Evolutionary conservation across 2,329 filamentous ascomycete species (phyloP), one percentile per base, ranked within the genome.

Genomic region (Fusarium oxysporum): DNA sequence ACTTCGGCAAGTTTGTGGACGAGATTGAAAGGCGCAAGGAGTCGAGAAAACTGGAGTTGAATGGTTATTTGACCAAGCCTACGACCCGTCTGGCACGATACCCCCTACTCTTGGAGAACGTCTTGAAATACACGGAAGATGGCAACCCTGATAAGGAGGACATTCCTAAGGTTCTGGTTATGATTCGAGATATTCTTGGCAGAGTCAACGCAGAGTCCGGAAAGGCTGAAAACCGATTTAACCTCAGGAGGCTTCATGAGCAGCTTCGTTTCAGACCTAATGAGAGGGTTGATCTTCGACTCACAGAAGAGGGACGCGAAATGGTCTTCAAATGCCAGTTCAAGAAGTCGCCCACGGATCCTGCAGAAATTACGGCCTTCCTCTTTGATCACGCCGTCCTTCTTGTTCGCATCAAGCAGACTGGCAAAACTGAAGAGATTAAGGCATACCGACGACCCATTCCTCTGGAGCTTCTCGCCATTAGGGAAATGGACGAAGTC

Each of bases 221-320:
- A 77, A 98, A 97, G 84, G 95, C 96, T 1, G 96, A 99, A 83
- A 99, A 99, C 80, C 92, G 96, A 58, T 98, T 97, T 87, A 98
- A 98, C 80, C 85, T 99, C 64, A 92, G 96, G 81, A 93, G 95
- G 75, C 88, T 99, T 37, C 96, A 98, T 80, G 92, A 96, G 76
- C 93, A 97, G 77, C 89, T 99, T 72, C 94, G 96, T 71, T 99
- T 97, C 87, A 90, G 92, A 45, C 92, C 93, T 3, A 94, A 94
- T 71, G 96, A 98, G 79, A 93, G 92, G 78, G 95, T 98, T 53
- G 96, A 99, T 80, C 85, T 99, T 70, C 97, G 97, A 81, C 87
- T 99, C 56, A 97, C 95, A 0, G 96, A 99, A 77, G 95, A 97
- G 77, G 93, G 93, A 60, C 93, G 96, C 67, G 95, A 98, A 81